phyloP scores from a whole-genome alignment of 345 rosid species.

The Eucalyptus viminalis region DNA sequence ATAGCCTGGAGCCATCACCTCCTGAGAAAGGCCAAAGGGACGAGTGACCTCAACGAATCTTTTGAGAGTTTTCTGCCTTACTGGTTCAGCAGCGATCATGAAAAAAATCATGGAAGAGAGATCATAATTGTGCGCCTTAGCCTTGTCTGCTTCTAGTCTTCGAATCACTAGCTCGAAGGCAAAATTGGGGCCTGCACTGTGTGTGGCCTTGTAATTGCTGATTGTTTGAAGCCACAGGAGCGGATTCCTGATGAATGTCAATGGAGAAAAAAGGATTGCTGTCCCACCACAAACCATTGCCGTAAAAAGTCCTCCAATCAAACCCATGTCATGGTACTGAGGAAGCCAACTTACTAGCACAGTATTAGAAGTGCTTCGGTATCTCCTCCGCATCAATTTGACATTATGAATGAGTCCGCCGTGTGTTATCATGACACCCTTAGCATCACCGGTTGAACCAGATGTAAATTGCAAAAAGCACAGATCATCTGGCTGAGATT shows the following conservation, averaged over 20 bases:
- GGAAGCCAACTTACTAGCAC: constrained; percentile 63
- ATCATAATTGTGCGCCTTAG: constrained; percentile 15
- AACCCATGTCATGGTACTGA: constrained; percentile 72
- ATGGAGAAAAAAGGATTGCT: constrained; percentile 44
- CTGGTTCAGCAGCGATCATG: constrained; percentile 72
- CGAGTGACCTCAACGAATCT: constrained; percentile 41
- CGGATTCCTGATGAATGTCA: constrained; percentile 50
- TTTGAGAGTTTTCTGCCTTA: constrained; percentile 39
- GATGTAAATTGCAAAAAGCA: constrained; percentile 65
- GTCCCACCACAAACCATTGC: constrained; percentile 57
- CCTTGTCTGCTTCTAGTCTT: constrained; percentile 38
- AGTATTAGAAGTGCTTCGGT: constrained; percentile 48
- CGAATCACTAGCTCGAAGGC: constrained; percentile 49
- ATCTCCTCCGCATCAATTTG: constrained; percentile 42
- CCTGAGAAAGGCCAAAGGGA: constrained; percentile 46
- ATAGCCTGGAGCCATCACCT: constrained; percentile 70
- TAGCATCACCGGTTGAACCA: constrained; percentile 67
- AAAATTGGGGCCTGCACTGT: constrained; percentile 66
- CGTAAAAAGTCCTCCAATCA: constrained; percentile 61
- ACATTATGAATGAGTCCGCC: constrained; percentile 56
- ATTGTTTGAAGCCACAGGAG: constrained; percentile 51
- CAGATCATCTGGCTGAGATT: constrained; percentile 26
- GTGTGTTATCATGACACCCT: constrained; percentile 60
- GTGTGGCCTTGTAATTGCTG: constrained; percentile 45
- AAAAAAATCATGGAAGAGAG: constrained; percentile 63